phyloP scores from a whole-genome alignment of 768 basidiomycete genomes.

The Phylloporus sp. region DNA sequence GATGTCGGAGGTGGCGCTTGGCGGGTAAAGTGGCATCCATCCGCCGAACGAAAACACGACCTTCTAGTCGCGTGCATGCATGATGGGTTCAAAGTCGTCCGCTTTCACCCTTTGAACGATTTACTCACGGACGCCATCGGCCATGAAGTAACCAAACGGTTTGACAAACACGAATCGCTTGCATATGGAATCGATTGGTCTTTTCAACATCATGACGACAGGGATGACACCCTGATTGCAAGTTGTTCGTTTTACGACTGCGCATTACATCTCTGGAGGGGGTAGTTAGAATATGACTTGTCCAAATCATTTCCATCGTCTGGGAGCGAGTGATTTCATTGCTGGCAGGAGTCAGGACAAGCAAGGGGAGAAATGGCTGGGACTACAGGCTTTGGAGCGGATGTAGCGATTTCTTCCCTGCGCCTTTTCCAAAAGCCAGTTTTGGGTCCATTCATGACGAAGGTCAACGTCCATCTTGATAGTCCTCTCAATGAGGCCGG shows the following conservation, averaged over 20 bases:
- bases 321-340: neutral
- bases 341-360: neutral
- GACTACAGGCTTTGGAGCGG: constrained; percentile 7
- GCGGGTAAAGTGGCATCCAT: constrained; percentile 96
- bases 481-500: constrained; percentile 69
- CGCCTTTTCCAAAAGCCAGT: constrained; percentile 49
- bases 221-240: constrained; percentile 55
- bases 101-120: constrained; percentile 12
- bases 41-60: constrained; percentile 56
- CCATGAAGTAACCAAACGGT: constrained; percentile 49
- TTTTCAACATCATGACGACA: constrained; percentile 32
- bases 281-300: constrained; percentile 34
- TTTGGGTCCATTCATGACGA: constrained; percentile 59
- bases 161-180: constrained; percentile 75
- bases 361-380: neutral
- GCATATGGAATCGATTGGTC: constrained; percentile 96
- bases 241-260: constrained; percentile 98
- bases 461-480: constrained; percentile 67
- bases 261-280: constrained; percentile 73
- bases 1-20: constrained; percentile 90
- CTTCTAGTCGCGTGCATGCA: constrained; percentile 97
- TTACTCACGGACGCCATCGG: constrained; percentile 11
- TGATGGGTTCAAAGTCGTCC: constrained; percentile 86
- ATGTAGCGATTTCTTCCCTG: constrained; percentile 13
- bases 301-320: neutral